These are phyloP conservation scores for Lactifluus volemus DNA, from an alignment of 768 basidiomycete species.

Conservation along the genomic window DNA sequence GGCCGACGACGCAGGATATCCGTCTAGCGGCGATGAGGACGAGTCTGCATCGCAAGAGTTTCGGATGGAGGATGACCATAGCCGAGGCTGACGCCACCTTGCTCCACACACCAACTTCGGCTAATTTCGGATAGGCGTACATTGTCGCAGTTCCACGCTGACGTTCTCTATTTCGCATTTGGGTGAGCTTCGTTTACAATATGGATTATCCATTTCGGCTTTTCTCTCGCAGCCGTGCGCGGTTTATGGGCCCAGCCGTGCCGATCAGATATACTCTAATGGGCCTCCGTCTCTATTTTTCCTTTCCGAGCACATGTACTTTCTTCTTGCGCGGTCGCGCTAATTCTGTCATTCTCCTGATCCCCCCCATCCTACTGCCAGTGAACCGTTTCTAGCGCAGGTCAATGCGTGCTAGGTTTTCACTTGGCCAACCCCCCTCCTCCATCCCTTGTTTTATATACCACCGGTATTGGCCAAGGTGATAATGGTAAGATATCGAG, in stretches of 20 bases:
- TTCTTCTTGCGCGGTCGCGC: slow-evolving; percentile 14
- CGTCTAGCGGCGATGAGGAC: slow-evolving; percentile 20
- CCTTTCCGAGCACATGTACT: slow-evolving; percentile 14
- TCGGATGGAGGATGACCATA: slow-evolving; percentile 16
- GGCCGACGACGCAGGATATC: slow-evolving; percentile 10
- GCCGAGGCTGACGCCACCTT: slow-evolving; percentile 12
- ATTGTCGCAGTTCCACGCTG: slow-evolving; percentile 14
- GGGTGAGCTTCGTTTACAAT: slow-evolving; percentile 21
- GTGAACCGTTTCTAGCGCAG: not conserved
- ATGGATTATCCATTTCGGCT: slow-evolving; percentile 19
- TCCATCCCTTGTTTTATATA: not conserved
- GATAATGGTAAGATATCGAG: not conserved
- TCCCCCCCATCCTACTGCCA: not conserved
- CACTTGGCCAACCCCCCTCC: not conserved
- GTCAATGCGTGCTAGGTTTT: not conserved
- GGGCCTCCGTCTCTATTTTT: slow-evolving; percentile 6
- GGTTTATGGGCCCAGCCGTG: slow-evolving; percentile 17
- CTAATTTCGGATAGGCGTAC: slow-evolving; percentile 7
- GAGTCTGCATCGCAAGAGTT: slow-evolving; percentile 21
- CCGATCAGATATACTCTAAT: slow-evolving; percentile 21
- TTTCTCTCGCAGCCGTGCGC: slow-evolving; percentile 4
- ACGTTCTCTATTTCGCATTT: slow-evolving; percentile 23
- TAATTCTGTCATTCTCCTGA: slow-evolving; percentile 7
- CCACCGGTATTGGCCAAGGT: not conserved
- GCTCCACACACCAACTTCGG: slow-evolving; percentile 1